These are phyloP conservation scores for Populus nigra DNA, from an alignment of 345 rosid genomes.

Conservation along the genomic window DNA sequence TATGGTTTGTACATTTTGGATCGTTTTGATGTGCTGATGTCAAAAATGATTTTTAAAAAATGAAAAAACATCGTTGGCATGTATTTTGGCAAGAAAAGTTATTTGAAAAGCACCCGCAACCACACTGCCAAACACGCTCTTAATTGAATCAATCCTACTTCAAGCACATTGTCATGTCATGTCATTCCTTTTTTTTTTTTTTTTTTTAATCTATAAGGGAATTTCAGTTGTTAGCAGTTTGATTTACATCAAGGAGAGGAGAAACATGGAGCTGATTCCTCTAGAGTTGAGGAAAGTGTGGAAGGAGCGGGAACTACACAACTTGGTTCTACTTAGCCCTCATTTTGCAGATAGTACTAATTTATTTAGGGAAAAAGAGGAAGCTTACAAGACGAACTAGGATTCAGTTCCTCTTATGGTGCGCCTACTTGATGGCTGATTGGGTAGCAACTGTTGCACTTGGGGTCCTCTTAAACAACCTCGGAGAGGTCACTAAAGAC, in stretches of 20 bases:
- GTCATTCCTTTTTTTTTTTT: neutral
- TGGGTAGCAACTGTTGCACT: slow-evolving; percentile 24
- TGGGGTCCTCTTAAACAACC: slow-evolving; percentile 23
- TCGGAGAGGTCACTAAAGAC: neutral
- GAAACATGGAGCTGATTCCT: neutral
- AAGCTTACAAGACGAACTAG: neutral
- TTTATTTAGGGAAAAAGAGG: slow-evolving; percentile 9
- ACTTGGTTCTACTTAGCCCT: slow-evolving; percentile 22
- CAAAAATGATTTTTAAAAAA: too few relatives aligned
- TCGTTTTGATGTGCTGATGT: too few relatives aligned
- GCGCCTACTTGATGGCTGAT: slow-evolving; percentile 30
- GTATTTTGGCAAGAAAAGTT: too few relatives aligned
- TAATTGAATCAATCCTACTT: too few relatives aligned
- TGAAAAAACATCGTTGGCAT: too few relatives aligned
- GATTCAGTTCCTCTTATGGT: slow-evolving; percentile 16
- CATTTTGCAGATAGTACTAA: slow-evolving; percentile 19
- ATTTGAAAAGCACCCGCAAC: too few relatives aligned
- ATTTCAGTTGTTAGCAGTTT: slow-evolving; percentile 7
- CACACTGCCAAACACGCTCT: too few relatives aligned
- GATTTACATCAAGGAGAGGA: neutral
- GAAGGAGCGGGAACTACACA: slow-evolving; percentile 32
- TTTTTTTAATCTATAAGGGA: neutral
- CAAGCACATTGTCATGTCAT: too few relatives aligned
- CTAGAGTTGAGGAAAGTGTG: neutral
- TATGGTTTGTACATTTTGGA: too few relatives aligned